Evolutionary conservation across 768 basidiomycete genomes (phyloP).

Genomic region (Pleurotus djamor): DNA sequence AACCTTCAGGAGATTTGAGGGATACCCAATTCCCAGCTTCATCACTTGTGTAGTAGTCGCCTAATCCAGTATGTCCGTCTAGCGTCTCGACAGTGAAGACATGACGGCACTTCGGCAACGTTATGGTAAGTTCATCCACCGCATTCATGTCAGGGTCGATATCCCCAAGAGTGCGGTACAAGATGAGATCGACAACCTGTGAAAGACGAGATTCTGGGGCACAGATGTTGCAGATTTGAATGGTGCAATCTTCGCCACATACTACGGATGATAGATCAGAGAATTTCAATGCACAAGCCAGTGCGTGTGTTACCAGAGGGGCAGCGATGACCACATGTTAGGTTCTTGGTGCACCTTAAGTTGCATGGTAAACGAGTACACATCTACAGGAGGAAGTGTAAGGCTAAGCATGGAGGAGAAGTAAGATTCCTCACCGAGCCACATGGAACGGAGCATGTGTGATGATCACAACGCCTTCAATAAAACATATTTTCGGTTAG

Average conservation of each 20-base stretch:
- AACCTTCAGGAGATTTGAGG: conserved; percentile 36
- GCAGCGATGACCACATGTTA: conserved; percentile 63
- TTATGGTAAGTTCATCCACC: conserved; percentile 54
- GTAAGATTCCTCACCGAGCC: conserved; percentile 53
- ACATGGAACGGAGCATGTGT: conserved; percentile 58
- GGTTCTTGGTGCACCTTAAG: conserved; percentile 39
- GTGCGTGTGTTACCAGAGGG: conserved; percentile 48
- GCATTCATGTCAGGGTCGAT: conserved; percentile 34
- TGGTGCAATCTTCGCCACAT: conserved; percentile 61
- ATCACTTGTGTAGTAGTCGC: conserved; percentile 44
- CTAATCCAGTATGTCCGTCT: conserved; percentile 55
- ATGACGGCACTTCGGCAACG: conserved; percentile 60
- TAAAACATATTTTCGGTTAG: background rate
- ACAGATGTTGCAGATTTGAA: conserved; percentile 56
- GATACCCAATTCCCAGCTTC: conserved; percentile 37
- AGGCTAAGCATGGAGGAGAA: background rate
- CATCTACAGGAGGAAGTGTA: conserved; percentile 31
- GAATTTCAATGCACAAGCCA: background rate
- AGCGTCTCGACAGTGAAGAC: conserved; percentile 71
- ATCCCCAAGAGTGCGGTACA: conserved; percentile 49
- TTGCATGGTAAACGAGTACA: conserved; percentile 70
- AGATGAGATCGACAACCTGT: conserved; percentile 57
- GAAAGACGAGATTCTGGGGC: conserved; percentile 31
- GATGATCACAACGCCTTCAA: conserved; percentile 56
- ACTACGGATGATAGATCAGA: conserved; percentile 33